Evolutionary conservation across 164 flowering plant species (phyloP), one percentile per base, ranked within the genome.

Genomic region (Paratinospora sagittata): DNA sequence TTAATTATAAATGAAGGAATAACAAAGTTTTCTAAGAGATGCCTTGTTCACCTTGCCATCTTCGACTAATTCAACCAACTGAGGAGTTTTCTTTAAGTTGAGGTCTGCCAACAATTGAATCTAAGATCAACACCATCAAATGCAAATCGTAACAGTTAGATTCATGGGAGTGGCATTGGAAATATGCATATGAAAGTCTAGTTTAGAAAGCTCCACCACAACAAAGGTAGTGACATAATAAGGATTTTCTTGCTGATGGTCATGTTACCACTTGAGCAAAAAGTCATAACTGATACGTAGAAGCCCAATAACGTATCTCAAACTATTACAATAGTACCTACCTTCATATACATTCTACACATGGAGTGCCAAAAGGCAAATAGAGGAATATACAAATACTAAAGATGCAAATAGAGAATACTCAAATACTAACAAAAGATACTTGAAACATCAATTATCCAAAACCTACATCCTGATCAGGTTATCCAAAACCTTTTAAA

Each of bases 101-200:
- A 93, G 91, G 79, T 89, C 94, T 8, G 96, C 97, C 71, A 93
- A 75, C 23, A 93, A 81, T 88, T 93, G 98, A 70, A 93, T 93
- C 98, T 93, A 84, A 33, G 63, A n/a, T 55, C n/a, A 14, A 43
- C 65, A 69, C 19, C n/a, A 74, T 49, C 47, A 66, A 52, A 49
- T 26, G 23, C 16, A 24, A 63, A 34, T n/a, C 34, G 8, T 6
- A 45, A 49, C 19, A 13, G 58, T 52, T 52, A 52, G 21, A 21
- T 52, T 19, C 16, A 52, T 52, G 19, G 58, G 58, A 52, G 58
- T 21, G 2, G 16, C 21, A 52, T 2, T 52, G n/a, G 21, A 52
- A 52, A 17, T 16, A 2, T 52, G 58, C 16, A 16, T 52, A 52
- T 52, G 58, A 17, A 52, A 52, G 58, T 52, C 19, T 13, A 10